These are phyloP conservation scores for Cucurbita moschata DNA, from an alignment of 306 rosid genomes.

Conservation along the genomic window DNA sequence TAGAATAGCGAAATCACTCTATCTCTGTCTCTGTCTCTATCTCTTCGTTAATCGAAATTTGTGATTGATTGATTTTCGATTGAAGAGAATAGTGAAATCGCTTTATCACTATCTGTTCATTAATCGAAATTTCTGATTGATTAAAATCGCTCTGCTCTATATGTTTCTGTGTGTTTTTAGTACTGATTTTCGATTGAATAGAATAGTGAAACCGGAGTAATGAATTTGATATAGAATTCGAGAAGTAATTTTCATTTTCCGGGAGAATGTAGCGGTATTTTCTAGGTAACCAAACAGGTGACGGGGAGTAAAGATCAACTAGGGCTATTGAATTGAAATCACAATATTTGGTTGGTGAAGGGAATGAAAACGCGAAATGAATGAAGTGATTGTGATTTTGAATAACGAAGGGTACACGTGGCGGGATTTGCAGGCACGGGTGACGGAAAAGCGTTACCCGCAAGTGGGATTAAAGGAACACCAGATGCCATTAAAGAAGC, in stretches of 20 bases:
- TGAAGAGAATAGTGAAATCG: too few relatives aligned
- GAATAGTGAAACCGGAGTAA: background rate
- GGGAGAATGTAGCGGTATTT: background rate
- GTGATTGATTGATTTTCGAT: too few relatives aligned
- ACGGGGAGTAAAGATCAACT: background rate
- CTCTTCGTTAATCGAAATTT: too few relatives aligned
- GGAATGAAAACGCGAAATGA: background rate
- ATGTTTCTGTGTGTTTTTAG: background rate
- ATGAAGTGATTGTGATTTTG: background rate
- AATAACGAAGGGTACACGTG: background rate
- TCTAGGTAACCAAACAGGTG: background rate
- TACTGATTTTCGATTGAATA: background rate
- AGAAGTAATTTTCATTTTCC: background rate
- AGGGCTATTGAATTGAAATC: background rate
- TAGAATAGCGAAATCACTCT: background rate
- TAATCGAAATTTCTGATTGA: too few relatives aligned
- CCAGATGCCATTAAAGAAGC: slow-evolving; percentile 12
- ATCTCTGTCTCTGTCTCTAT: too few relatives aligned
- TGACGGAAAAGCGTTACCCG: slow-evolving; percentile 28
- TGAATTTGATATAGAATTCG: background rate
- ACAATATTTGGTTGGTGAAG: background rate
- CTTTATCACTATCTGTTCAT: background rate
- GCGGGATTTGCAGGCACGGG: slow-evolving; percentile 17
- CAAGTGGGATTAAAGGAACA: slow-evolving; percentile 6
- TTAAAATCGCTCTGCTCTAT: background rate